A percentile compares a stretch with the other conserved stretches of the same genome.
Evolutionary conservation across 306 rosid species (phyloP).

Genomic region (Vigna radiata): DNA sequence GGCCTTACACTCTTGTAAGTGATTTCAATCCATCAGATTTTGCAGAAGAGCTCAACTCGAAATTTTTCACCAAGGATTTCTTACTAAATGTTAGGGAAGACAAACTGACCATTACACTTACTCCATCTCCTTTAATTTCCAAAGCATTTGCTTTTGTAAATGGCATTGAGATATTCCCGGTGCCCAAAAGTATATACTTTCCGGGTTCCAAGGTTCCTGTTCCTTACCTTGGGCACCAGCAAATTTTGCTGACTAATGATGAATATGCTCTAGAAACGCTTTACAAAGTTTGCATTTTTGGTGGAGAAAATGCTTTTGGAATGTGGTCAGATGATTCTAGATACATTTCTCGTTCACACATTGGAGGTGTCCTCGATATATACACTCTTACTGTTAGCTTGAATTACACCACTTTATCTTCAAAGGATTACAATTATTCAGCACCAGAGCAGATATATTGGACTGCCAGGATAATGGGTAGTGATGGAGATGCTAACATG

Average conservation of each 20-base stretch:
- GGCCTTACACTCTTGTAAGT: constrained; percentile 53
- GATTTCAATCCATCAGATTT: constrained; percentile 56
- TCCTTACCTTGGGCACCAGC: constrained; percentile 44
- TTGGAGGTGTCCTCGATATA: constrained; percentile 38
- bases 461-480: constrained; percentile 47
- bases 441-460: constrained; percentile 44
- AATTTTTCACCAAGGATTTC: constrained; percentile 49
- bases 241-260: constrained; percentile 22
- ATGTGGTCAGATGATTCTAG: constrained; percentile 35
- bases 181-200: constrained; percentile 60
- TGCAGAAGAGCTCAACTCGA: constrained; percentile 39
- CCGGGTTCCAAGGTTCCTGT: constrained; percentile 30
- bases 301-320: constrained; percentile 35
- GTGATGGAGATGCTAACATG: constrained; percentile 39
- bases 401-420: background rate
- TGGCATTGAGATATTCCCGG: constrained; percentile 74
- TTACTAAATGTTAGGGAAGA: constrained; percentile 42
- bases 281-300: constrained; percentile 10
- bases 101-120: constrained; percentile 55
- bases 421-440: constrained; percentile 35
- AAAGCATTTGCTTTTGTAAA: constrained; percentile 64
- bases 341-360: constrained; percentile 28
- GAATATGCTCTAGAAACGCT: constrained; percentile 48
- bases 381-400: rapidly evolving
- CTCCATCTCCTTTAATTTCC: constrained; percentile 41